Base-by-base conservation (phyloP, 768 basidiomycete species). In the Roridomyces roridus region DNA sequence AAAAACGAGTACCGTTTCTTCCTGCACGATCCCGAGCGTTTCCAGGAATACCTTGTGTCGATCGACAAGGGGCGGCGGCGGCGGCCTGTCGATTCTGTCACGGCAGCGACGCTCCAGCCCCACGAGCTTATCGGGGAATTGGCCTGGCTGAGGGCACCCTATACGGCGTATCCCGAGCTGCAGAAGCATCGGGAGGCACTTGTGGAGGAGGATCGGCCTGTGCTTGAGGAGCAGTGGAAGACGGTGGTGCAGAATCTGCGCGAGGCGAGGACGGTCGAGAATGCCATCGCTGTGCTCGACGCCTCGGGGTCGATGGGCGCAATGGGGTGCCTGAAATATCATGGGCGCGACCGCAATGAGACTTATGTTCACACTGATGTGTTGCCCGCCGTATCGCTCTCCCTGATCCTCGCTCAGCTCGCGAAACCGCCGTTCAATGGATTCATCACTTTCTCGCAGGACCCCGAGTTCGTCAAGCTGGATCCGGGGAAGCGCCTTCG, bases 271-370 rank as follows among this genome's bases (percentile, higher is more conserved):
- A 67, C 70, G n/a, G 62, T 92, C 37, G 81, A 86, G 2, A 88
- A 85, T 58, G 77, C 80, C 10, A 65, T 92, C 21, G 89, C 89
- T 0, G 64, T 91, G 24, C 89, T 87, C 68, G 90, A 91, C 64
- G 88, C 90, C n/a, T 89, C 87, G 0, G 88, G 86, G 0, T 88
- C 86, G 9, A 91, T 91, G 90, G 87, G 85, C 2, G 20, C 15
- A 11, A 21, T 80, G 3, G 1, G 24, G n/a, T n/a, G n/a, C 2
- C 4, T 18, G 0, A 25, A 40, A n/a, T n/a, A n/a, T n/a, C n/a
- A n/a, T n/a, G n/a, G n/a, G n/a, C n/a, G n/a, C 9, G 46, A 52
- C 18, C 34, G 39, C 28, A 53, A 49, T n/a, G n/a, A n/a, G n/a
- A n/a, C n/a, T n/a, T n/a, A n/a, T n/a, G n/a, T n/a, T n/a, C n/a